Conservation (phyloP, 2,329 filamentous ascomycete species). For the Chaetomiaceae sp. region DNA sequence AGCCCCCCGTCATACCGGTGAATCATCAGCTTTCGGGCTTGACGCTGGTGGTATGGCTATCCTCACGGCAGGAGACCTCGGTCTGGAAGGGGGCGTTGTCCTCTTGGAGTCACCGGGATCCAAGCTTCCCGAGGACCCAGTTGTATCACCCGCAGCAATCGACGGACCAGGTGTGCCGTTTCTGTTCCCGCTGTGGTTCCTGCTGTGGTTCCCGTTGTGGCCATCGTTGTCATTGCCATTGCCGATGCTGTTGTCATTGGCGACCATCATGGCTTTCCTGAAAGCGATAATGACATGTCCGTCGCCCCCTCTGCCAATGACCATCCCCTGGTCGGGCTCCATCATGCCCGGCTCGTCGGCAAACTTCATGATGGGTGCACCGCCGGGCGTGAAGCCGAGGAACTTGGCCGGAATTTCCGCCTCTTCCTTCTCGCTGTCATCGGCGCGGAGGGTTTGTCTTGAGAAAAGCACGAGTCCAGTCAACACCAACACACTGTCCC, state of each 20-base stretch:
- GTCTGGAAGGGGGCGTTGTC: background rate
- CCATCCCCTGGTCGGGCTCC: constrained; percentile 29
- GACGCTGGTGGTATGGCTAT: constrained; percentile 14
- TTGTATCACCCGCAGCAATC: background rate
- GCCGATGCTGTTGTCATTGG: constrained; percentile 1
- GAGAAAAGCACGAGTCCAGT: too few species aligned
- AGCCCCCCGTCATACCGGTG: background rate
- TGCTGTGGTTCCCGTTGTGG: too few species aligned
- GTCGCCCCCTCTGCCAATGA: constrained; percentile 35
- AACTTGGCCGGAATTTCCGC: constrained; percentile 32
- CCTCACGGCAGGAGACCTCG: constrained; percentile 19
- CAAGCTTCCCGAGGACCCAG: background rate
- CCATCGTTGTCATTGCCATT: background rate
- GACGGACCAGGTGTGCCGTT: background rate
- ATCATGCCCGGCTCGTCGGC: constrained; percentile 31
- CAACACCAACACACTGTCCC: too few species aligned
- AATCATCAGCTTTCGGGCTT: too few species aligned
- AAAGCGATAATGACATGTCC: constrained; percentile 38
- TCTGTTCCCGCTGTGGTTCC: background rate
- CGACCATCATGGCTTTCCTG: constrained; percentile 26
- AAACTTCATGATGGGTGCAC: constrained; percentile 44
- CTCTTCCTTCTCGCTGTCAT: constrained; percentile 33
- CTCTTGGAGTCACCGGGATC: too few species aligned
- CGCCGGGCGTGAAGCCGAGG: constrained; percentile 42
- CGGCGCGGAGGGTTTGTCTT: constrained; percentile 22